Conservation (phyloP, 495 filamentous ascomycete species). For the Apodospora peruviana region DNA sequence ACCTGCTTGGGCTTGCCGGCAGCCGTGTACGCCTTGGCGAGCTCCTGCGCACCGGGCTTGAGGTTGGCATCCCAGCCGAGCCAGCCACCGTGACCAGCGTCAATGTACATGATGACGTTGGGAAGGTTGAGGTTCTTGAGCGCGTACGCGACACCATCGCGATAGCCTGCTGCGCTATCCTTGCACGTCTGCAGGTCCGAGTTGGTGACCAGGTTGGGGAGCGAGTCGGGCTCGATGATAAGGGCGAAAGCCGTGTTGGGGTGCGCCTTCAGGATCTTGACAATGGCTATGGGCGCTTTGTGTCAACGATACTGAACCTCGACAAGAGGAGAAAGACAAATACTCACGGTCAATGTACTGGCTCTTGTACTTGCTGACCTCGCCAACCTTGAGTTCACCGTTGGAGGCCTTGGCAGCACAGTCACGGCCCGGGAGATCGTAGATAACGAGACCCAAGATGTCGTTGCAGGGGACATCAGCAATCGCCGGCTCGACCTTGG, state of each 20-base stretch:
- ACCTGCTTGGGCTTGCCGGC: constrained; percentile 60
- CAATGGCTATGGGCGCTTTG: constrained; percentile 46
- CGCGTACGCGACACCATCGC: constrained; percentile 67
- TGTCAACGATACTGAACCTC: constrained; percentile 22
- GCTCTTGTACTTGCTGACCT: constrained; percentile 60
- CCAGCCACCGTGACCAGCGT: constrained; percentile 79
- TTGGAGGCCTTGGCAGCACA: constrained; percentile 73
- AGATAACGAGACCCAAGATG: constrained; percentile 63
- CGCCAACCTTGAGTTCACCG: constrained; percentile 63
- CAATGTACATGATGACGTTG: constrained; percentile 80
- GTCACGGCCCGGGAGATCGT: constrained; percentile 73
- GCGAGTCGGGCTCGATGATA: constrained; percentile 69
- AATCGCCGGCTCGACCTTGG: constrained; percentile 51
- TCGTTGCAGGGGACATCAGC: constrained; percentile 50
- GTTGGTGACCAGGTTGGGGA: constrained; percentile 80
- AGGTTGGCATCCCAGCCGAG: constrained; percentile 79
- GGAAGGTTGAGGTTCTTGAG: constrained; percentile 63
- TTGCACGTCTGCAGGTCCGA: constrained; percentile 56
- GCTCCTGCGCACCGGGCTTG: constrained; percentile 62
- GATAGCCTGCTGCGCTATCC: constrained; percentile 57
- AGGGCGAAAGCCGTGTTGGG: constrained; percentile 50
- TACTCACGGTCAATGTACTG: constrained; percentile 61
- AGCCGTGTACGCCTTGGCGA: constrained; percentile 59
- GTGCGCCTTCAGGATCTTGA: constrained; percentile 47
- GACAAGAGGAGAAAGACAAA: constrained; percentile 7